These are phyloP conservation scores for Parietaria judaica DNA, from an alignment of 306 rosid genomes.

Conservation along the genomic window DNA sequence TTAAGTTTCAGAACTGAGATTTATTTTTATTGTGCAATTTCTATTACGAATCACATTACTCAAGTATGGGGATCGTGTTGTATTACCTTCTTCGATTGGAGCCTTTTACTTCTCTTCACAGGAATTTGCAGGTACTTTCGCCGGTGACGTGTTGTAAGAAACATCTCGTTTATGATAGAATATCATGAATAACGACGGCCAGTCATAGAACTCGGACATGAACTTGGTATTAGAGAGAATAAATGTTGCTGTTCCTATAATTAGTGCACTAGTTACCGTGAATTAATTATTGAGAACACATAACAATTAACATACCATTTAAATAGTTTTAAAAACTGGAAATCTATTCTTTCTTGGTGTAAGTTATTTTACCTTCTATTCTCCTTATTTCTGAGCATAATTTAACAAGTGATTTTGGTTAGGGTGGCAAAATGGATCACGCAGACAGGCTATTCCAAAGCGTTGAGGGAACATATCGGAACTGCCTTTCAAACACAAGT, in stretches of 20 bases:
- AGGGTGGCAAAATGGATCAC: slow-evolving; percentile 98
- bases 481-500: slow-evolving; percentile 89
- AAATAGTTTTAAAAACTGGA: not conserved
- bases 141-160: not conserved
- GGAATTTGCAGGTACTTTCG: slow-evolving; percentile 72
- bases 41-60: slow-evolving; percentile 96
- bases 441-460: slow-evolving; percentile 97
- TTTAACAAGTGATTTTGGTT: slow-evolving; percentile 18
- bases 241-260: too few species aligned
- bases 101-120: slow-evolving; percentile 95
- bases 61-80: slow-evolving; percentile 98
- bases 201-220: too few species aligned
- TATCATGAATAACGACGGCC: too few species aligned
- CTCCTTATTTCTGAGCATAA: not conserved
- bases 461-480: slow-evolving; percentile 68
- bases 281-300: too few species aligned
- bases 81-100: slow-evolving; percentile 96
- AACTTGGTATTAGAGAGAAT: too few species aligned
- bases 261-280: too few species aligned
- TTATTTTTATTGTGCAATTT: slow-evolving; percentile 56
- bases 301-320: too few species aligned
- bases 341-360: not conserved
- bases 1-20: slow-evolving; percentile 7
- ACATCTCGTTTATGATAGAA: too few species aligned
- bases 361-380: not conserved